Percentiles rank a stretch among this genome's conserved stretches.
phyloP scores from a whole-genome alignment of 805 yeast species.

The Saccharomycopsis oosterbeekiorum region DNA sequence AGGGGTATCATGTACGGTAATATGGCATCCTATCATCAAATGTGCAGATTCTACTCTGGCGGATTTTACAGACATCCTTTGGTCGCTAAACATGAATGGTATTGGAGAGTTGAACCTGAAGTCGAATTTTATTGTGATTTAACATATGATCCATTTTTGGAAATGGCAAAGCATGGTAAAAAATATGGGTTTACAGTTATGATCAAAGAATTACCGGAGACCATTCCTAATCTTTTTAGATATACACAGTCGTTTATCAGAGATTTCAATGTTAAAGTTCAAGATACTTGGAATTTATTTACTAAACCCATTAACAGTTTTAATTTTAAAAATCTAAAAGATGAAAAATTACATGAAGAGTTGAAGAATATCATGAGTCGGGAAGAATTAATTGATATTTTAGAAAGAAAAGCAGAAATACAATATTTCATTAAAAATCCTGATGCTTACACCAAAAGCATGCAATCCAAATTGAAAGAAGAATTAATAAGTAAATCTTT shows the following conservation, averaged over 20 bases:
- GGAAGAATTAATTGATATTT: conserved; percentile 23
- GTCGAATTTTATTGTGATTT: conserved; percentile 85
- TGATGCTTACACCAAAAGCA: conserved; percentile 1
- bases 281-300: conserved; percentile 65
- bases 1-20: conserved; percentile 77
- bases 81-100: conserved; percentile 70
- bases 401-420: conserved; percentile 24
- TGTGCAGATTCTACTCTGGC: conserved; percentile 92
- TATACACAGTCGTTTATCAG: conserved; percentile 57
- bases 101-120: conserved; percentile 94
- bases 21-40: conserved; percentile 74
- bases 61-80: conserved; percentile 71
- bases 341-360: conserved; percentile 24
- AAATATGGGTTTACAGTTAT: conserved; percentile 79
- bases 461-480: conserved; percentile 21
- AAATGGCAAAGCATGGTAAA: conserved; percentile 62
- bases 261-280: conserved; percentile 36
- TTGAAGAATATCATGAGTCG: conserved; percentile 13
- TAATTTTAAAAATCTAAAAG: conserved; percentile 24
- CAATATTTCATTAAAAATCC: conserved; percentile 15
- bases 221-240: conserved; percentile 74
- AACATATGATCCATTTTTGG: conserved; percentile 82
- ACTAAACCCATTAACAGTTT: conserved; percentile 32
- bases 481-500: conserved; percentile 25
- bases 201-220: conserved; percentile 67